Evolutionary conservation across 306 rosid genomes (phyloP), one percentile per base, ranked within the genome.

Genomic region (Trichosanthes cucumerina): DNA sequence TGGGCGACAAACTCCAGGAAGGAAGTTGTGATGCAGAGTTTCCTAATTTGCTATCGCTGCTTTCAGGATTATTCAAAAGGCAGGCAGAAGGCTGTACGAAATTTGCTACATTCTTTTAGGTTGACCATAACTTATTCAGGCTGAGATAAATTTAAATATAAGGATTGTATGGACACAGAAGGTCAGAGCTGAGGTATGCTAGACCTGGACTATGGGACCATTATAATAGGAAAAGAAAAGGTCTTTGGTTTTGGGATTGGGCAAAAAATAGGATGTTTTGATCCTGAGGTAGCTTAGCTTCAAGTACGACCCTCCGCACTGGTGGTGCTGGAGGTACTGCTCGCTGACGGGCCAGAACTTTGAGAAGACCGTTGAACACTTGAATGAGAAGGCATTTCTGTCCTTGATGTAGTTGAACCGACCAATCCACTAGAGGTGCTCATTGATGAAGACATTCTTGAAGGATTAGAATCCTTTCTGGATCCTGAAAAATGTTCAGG

Each of bases 121-220:
- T 80, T 82, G 97, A 90, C 93, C 97, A 87, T 82, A 87, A 86
- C 78, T 90, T 93, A 96, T 91, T 91, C 87, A 83, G 87, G 90
- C 86, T 82, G 84, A 83, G 90, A 84, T 87, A 80, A 83, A 87
- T 87, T 93, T 18, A 50, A 90, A 93, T 93, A 87, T 83, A 85
- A 84, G 81, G 92, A 79, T 83, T 84, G 88, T 92, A 88, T 90
- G 86, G 71, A 92, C 91, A 87, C 86, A 53, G 85, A 84, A 70
- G 88, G 90, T 82, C 81, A 86, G 80, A 79, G 86, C 87, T 82
- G 86, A 73, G 63, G 93, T 88, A 85, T 86, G 85, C 87, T 88
- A 86, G 88, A 89, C 85, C 91, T 86, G 86, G 82, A 86, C 75
- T 76, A 71, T 70, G 85, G 85, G 82, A 83, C 81, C 76, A 81